Percentiles rank a stretch among this genome's conserved stretches.
phyloP scores from a whole-genome alignment of 208 protist species.

The Crithidia thermophila region DNA sequence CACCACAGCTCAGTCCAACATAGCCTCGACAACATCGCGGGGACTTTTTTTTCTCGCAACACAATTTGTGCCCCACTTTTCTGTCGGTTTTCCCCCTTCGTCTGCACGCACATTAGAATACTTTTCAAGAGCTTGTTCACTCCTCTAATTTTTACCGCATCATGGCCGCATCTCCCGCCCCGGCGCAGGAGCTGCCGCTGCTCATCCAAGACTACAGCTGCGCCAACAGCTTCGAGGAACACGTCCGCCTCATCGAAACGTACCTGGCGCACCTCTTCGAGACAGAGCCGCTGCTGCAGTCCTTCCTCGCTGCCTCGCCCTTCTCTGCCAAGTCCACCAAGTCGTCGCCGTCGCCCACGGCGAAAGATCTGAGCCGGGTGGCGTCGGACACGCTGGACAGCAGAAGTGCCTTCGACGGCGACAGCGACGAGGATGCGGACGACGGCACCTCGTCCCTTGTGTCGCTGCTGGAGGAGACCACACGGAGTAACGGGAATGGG shows the following conservation, averaged over 20 bases:
- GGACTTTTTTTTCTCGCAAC: no score
- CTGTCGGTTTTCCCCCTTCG: background rate
- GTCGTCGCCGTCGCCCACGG: background rate
- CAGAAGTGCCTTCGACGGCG: background rate
- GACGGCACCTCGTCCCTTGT: constrained; percentile 12
- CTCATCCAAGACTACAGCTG: constrained; percentile 82
- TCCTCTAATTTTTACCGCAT: background rate
- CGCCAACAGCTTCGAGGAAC: constrained; percentile 63
- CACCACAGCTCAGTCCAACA: no score
- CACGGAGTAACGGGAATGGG: background rate
- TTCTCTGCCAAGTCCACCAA: background rate
- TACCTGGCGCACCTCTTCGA: constrained; percentile 56
- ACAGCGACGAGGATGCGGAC: background rate
- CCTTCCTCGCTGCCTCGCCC: constrained; percentile 31
- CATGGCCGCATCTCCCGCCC: background rate
- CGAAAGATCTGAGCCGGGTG: background rate
- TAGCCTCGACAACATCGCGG: no score
- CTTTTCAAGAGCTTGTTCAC: no score
- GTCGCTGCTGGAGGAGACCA: constrained; percentile 10
- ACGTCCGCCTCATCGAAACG: constrained; percentile 57
- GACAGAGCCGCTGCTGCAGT: constrained; percentile 36
- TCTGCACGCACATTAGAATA: no score
- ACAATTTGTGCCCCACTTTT: no score
- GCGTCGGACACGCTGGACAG: background rate
- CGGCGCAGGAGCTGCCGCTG: constrained; percentile 57